Conservation (phyloP, 148 eudicot genomes). For the Nepenthes mirabilis region DNA sequence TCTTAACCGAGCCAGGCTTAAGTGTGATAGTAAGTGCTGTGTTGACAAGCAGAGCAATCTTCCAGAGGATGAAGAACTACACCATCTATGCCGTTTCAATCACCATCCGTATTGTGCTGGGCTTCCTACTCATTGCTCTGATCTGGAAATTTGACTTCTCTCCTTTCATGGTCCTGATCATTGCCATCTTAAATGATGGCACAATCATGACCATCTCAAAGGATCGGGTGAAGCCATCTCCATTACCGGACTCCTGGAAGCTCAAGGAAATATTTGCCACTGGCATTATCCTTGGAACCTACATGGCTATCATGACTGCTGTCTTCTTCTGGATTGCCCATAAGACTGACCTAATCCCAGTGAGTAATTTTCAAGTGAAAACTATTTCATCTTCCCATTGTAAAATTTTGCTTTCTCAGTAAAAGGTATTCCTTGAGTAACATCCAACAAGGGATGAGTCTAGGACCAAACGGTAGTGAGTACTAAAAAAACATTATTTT, state of each 20-base stretch:
- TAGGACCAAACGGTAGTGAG: too few species aligned
- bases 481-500: too few species aligned
- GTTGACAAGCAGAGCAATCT: slow-evolving; percentile 81
- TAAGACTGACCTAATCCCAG: slow-evolving; percentile 57
- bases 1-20: slow-evolving; percentile 85
- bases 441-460: too few species aligned
- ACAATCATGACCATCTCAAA: slow-evolving; percentile 96
- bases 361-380: slow-evolving; percentile 12
- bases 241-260: slow-evolving; percentile 89
- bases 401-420: too few species aligned
- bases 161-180: slow-evolving; percentile 85
- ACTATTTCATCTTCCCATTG: background rate
- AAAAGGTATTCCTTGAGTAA: too few species aligned
- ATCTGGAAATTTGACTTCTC: slow-evolving; percentile 87
- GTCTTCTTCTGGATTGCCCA: slow-evolving; percentile 68
- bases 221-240: slow-evolving; percentile 92
- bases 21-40: slow-evolving; percentile 87
- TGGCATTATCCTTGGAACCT: slow-evolving; percentile 73
- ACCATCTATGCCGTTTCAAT: slow-evolving; percentile 92
- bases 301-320: slow-evolving; percentile 56
- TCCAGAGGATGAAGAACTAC: slow-evolving; percentile 97
- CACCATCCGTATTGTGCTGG: slow-evolving; percentile 84
- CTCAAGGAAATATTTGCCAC: slow-evolving; percentile 82
- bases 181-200: slow-evolving; percentile 83
- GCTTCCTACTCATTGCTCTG: slow-evolving; percentile 66